A percentile compares a stretch with the other conserved stretches of the same genome.
phyloP scores from a whole-genome alignment of 805 yeast species.

The Hanseniaspora nectarophila region DNA sequence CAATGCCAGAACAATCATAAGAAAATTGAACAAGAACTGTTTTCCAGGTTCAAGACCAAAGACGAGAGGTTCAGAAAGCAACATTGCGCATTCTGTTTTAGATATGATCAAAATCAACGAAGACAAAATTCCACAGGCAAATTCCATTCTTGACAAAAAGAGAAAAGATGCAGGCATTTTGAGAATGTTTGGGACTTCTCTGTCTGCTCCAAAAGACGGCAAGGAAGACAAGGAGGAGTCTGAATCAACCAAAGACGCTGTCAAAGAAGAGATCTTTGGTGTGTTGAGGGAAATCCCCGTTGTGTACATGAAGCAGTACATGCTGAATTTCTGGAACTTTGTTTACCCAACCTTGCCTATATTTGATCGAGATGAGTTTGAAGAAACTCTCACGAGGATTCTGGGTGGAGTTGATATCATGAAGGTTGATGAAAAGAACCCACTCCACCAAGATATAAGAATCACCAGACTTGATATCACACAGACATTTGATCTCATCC shows the following conservation, averaged over 20 bases:
- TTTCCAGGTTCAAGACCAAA: conserved; percentile 2
- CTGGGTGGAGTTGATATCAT: conserved; percentile 7
- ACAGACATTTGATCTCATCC: conserved; percentile 13
- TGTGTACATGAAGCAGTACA: conserved; percentile 7
- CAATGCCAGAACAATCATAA: conserved; percentile 11
- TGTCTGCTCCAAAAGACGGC: not conserved
- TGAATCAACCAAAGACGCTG: not conserved
- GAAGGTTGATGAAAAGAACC: not conserved
- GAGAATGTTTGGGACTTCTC: not conserved
- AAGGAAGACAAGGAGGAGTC: not conserved
- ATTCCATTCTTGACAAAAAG: conserved; percentile 13
- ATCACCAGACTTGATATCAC: not conserved
- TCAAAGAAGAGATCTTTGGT: not conserved
- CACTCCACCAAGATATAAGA: not conserved
- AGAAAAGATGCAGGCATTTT: conserved; percentile 6
- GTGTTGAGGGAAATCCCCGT: not conserved
- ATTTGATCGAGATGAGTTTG: conserved; percentile 10
- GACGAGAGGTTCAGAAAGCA: conserved; percentile 8
- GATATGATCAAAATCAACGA: conserved; percentile 14
- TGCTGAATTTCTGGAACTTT: conserved; percentile 11
- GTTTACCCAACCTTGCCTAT: conserved; percentile 13
- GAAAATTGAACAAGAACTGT: conserved; percentile 9
- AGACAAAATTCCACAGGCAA: conserved; percentile 12
- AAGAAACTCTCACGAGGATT: not conserved
- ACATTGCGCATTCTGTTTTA: conserved; percentile 12